Base-by-base conservation (phyloP, 2,329 filamentous ascomycete genomes). In the Clonostachys solani region DNA sequence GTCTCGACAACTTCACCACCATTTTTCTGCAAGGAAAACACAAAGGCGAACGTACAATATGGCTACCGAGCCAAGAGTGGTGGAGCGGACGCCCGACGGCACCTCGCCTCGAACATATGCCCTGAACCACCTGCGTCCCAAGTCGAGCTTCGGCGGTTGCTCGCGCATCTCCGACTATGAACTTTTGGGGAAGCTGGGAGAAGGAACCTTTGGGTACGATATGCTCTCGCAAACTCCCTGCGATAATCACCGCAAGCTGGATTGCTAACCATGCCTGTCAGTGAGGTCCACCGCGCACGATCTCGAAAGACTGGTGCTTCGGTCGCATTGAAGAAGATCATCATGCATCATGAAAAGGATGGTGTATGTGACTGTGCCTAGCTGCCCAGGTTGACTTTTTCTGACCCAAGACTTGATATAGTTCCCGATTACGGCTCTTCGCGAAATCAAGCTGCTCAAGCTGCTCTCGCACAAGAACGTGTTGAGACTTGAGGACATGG, bases 311-410 rank as follows among this genome's bases (percentile, higher is more conserved):
- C 83, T 2, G 86, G 88, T 46, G 77, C 81, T 19, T 67, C 92
- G 42, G 87, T 96, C 50, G 94, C 94, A 5, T 69, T 99, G 60
- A 99, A 99, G 74, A 97, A 97, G 78, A 99, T 99, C 55, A 83
- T 99, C 55, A 96, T 97, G 89, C 94, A 97, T 66, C 95, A 97
- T 66, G 94, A 99, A 73, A 97, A 96, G 66, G 94, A 99, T 68
- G 94, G 94, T 44, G 85, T 89, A 69, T 58, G 83, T 70, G 40
- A 33, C 40, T 45, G 15, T 41, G 34, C 36, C 19, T 43, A 35
- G 15, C 16, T 19, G 40, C 6, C 17, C 12, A 29, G 23, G 23
- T 29, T 35, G 17, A 18, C 45, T 42, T 18, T 41, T 13, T 33
- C 47, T 58, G 52, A 56, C 54, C 13, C 42, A 49, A 50, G 29